Percentiles rank a stretch among this genome's conserved stretches.
These are phyloP conservation scores for Astraeus odoratus DNA, from an alignment of 768 basidiomycete species.

Conservation along the genomic window DNA sequence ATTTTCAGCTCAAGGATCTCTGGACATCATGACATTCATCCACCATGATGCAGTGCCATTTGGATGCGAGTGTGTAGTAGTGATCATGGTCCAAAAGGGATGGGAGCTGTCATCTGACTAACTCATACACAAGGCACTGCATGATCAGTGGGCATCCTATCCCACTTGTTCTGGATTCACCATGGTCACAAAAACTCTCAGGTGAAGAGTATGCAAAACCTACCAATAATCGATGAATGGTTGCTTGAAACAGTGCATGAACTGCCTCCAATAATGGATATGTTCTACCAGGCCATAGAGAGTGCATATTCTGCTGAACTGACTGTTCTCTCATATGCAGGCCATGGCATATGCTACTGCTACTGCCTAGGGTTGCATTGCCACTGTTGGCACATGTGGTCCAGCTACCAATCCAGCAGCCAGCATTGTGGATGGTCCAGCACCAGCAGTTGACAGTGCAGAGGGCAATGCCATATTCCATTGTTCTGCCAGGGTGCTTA, in stretches of 20 bases:
- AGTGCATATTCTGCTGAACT: constrained; percentile 44
- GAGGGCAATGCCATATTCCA: not conserved
- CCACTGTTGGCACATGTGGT: not conserved
- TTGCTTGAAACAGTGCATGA: constrained; percentile 73
- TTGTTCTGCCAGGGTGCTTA: too few relatives aligned
- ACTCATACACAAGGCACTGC: too few relatives aligned
- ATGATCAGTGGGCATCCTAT: too few relatives aligned
- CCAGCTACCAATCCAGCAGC: not conserved
- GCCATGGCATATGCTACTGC: not conserved
- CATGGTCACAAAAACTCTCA: constrained; percentile 1
- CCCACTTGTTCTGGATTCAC: constrained; percentile 37
- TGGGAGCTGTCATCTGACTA: too few relatives aligned
- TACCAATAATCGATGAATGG: constrained; percentile 69
- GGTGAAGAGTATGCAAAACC: constrained; percentile 14
- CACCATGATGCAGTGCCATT: too few relatives aligned
- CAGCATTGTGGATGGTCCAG: not conserved
- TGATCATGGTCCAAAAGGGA: too few relatives aligned
- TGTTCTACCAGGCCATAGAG: constrained; percentile 74
- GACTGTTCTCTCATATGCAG: constrained; percentile 1
- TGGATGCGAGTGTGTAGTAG: too few relatives aligned
- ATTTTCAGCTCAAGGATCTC: too few relatives aligned
- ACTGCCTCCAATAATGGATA: constrained; percentile 78
- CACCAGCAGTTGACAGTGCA: not conserved
- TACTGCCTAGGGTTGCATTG: not conserved
- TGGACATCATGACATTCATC: too few relatives aligned